Percentiles rank a stretch among this genome's conserved stretches.
Conservation (phyloP, 108 stramenopile species). For the Mediolabrus comicus region DNA sequence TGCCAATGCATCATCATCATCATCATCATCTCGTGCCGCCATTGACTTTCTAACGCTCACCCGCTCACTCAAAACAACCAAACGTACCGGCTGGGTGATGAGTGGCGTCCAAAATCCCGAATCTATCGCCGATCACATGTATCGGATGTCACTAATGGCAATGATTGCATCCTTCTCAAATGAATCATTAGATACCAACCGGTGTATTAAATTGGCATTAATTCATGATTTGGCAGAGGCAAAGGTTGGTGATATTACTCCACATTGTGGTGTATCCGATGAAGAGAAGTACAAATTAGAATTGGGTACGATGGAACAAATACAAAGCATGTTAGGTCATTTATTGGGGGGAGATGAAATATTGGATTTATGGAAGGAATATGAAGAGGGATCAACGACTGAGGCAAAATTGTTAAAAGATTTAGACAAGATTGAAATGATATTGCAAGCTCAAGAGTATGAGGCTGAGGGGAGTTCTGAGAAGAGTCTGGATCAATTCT, state of each 20-base stretch:
- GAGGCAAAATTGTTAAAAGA: constrained; percentile 75
- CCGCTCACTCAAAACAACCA: constrained; percentile 66
- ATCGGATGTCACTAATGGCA: constrained; percentile 68
- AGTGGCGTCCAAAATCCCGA: constrained; percentile 59
- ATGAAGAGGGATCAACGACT: constrained; percentile 60
- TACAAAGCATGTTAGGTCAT: constrained; percentile 36
- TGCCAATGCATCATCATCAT: background rate
- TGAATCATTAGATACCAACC: constrained; percentile 42
- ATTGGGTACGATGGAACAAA: constrained; percentile 62
- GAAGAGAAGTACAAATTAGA: constrained; percentile 62
- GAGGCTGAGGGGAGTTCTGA: constrained; percentile 52
- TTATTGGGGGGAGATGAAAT: constrained; percentile 54
- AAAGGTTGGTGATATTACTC: constrained; percentile 82
- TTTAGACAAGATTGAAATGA: constrained; percentile 88
- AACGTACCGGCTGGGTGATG: constrained; percentile 72
- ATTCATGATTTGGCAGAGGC: constrained; percentile 85
- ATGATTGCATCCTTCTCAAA: constrained; percentile 53
- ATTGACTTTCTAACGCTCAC: constrained; percentile 69
- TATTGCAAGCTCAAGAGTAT: constrained; percentile 82
- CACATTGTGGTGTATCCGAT: constrained; percentile 63
- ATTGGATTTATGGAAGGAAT: constrained; percentile 75
- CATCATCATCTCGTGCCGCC: constrained; percentile 12
- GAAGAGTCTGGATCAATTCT: constrained; percentile 47
- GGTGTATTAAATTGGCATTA: constrained; percentile 69
- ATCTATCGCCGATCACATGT: constrained; percentile 81